Conservation (phyloP, 2,329 filamentous ascomycete species). For the Botrytis pseudocinerea region DNA sequence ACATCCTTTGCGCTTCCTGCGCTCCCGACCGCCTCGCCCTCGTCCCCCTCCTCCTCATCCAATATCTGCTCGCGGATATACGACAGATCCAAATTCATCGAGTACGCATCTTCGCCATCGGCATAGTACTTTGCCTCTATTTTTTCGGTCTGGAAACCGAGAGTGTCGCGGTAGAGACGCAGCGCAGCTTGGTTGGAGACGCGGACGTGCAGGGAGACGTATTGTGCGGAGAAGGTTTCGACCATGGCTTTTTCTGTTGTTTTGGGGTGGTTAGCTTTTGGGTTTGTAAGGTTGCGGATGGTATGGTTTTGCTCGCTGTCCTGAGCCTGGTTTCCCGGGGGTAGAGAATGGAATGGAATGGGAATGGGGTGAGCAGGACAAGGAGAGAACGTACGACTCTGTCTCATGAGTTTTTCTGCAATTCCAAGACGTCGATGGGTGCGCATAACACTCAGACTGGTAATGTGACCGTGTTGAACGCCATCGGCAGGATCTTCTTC, state of each 20-base stretch:
- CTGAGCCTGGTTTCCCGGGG: not conserved
- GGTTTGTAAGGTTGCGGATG: not conserved
- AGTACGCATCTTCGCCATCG: slow-evolving; percentile 93
- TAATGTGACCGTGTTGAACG: slow-evolving; percentile 93
- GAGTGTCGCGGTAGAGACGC: slow-evolving; percentile 87
- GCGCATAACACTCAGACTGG: slow-evolving; percentile 90
- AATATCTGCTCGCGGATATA: slow-evolving; percentile 55
- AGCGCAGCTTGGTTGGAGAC: slow-evolving; percentile 90
- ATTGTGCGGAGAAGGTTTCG: slow-evolving; percentile 86
- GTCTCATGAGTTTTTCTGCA: slow-evolving; percentile 96
- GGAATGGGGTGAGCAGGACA: not conserved
- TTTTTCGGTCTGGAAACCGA: slow-evolving; percentile 86
- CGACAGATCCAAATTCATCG: slow-evolving; percentile 84
- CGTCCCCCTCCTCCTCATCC: slow-evolving; percentile 47
- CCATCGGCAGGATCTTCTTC: slow-evolving; percentile 95
- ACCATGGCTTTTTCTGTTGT: slow-evolving; percentile 86
- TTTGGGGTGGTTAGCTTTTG: not conserved
- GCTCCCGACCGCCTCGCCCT: slow-evolving; percentile 71
- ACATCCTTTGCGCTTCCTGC: slow-evolving; percentile 50
- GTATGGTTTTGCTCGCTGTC: too few relatives aligned
- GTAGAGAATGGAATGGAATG: not conserved
- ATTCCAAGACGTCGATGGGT: slow-evolving; percentile 89
- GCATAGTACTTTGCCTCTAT: slow-evolving; percentile 91
- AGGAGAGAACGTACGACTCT: slow-evolving; percentile 69
- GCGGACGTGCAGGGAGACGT: slow-evolving; percentile 94